These are phyloP conservation scores for Enterospora canceri DNA, from an alignment of 371 early-diverging fungal species.

Conservation along the genomic window DNA sequence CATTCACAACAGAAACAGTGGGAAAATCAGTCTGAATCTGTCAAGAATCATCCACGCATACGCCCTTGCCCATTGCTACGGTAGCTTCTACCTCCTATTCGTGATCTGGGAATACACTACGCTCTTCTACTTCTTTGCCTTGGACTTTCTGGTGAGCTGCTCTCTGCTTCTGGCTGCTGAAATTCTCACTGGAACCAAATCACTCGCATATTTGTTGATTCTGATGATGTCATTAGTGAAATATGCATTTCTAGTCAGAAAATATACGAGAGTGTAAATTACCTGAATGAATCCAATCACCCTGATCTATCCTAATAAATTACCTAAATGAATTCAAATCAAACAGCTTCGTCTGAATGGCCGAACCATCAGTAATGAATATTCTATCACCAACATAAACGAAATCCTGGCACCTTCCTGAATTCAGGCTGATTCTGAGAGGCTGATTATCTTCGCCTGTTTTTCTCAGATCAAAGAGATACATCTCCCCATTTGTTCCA, in stretches of 20 bases:
- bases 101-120: background rate
- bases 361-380: background rate
- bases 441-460: background rate
- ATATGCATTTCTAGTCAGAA: no score
- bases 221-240: no score
- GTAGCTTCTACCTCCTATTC: background rate
- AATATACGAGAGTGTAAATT: no score
- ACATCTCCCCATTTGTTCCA: constrained; percentile 7
- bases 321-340: background rate
- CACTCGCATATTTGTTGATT: no score
- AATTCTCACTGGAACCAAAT: no score
- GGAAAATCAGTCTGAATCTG: no score
- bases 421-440: background rate
- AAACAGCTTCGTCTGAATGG: constrained; percentile 2
- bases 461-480: constrained; percentile 9
- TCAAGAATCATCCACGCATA: no score
- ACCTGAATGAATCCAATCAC: no score
- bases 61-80: background rate
- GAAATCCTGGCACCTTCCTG: background rate
- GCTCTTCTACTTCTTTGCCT: background rate
- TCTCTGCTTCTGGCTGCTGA: no score
- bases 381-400: background rate
- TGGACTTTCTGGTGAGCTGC: background rate
- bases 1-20: no score
- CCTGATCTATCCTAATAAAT: no score